Evolutionary conservation across 164 flowering plant genomes (phyloP), one percentile per base, ranked within the genome.

Genomic region (Magnolia sinica): DNA sequence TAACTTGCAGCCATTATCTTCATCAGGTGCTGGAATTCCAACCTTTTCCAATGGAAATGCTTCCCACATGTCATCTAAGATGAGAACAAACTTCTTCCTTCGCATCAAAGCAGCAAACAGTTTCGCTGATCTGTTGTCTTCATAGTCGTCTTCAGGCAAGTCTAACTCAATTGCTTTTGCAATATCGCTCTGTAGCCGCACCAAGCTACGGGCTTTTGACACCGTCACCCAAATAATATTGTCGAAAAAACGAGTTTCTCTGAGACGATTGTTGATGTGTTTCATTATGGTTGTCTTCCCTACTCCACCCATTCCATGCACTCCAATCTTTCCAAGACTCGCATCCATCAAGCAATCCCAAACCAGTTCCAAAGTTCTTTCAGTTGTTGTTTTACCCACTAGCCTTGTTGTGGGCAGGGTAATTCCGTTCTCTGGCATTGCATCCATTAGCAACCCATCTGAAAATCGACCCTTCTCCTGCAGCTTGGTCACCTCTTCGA

Each of bases 271-370:
- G 71, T 72, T 72, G 65, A 77, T 52, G 29, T 77, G 65, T 51
- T 49, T 77, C 65, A 77, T 27, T 8, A 77, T 64, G 50, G 80
- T 78, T 29, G 80, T 73, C 23, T 78, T 78, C 9, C 80, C 80
- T 1, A 78, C 80, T 55, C 79, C 79, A 18, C 65, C 79, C 79
- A 77, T 64, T 50, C 79, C 79, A 73, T 78, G 67, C 27, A 78
- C 61, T 1, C 77, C 80, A 61, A 78, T 74, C 13, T 22, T 78
- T 52, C 73, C 61, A 16, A 69, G 23, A 0, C 37, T 45, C 2
- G 0, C 69, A 73, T 73, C 67, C 67, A 29, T 37, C 20, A 73
- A 20, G 31, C 50, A 22, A n/a, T 68, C 45, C 77, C 72, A 75
- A 14, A 68, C 18, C 58, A 0, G 58, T 67, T 55, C 52, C 10